Evolutionary conservation across 179 eudicot genomes (phyloP).

Genomic region (Actinidia polygama): DNA sequence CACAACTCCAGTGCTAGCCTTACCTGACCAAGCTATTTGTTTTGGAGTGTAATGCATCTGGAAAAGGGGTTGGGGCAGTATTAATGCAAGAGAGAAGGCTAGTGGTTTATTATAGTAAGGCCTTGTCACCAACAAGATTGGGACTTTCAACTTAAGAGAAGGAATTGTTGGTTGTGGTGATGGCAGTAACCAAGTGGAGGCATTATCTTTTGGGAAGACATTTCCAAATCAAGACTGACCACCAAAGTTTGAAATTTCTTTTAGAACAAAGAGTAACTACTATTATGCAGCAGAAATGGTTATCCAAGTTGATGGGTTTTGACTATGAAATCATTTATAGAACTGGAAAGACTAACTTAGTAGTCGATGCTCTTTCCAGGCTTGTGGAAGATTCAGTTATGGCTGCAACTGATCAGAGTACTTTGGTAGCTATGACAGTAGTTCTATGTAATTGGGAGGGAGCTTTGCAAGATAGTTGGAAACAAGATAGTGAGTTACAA

Average conservation of each 20-base stretch:
- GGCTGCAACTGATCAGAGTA: too few relatives aligned
- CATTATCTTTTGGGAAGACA: not conserved
- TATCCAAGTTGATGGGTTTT: not conserved
- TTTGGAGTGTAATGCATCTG: not conserved
- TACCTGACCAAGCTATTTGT: not conserved
- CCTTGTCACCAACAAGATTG: not conserved
- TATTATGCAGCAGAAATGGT: not conserved
- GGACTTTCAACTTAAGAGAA: not conserved
- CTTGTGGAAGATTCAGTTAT: not conserved
- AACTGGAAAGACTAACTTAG: not conserved
- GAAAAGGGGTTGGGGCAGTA: not conserved
- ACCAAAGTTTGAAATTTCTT: not conserved
- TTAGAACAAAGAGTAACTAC: not conserved
- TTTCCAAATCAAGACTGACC: not conserved
- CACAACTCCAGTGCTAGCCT: not conserved
- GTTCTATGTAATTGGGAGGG: too few relatives aligned
- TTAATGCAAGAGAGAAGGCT: not conserved
- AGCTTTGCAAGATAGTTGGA: too few relatives aligned
- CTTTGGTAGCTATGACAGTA: too few relatives aligned
- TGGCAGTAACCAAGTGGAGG: not conserved
- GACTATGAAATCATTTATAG: not conserved
- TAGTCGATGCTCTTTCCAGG: not conserved
- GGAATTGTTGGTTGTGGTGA: not conserved
- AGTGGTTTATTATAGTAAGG: slow-evolving; percentile 4
- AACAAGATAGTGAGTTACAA: too few relatives aligned